Conservation (phyloP, 2,329 filamentous ascomycete species). For the Botrytis hyacinthi region DNA sequence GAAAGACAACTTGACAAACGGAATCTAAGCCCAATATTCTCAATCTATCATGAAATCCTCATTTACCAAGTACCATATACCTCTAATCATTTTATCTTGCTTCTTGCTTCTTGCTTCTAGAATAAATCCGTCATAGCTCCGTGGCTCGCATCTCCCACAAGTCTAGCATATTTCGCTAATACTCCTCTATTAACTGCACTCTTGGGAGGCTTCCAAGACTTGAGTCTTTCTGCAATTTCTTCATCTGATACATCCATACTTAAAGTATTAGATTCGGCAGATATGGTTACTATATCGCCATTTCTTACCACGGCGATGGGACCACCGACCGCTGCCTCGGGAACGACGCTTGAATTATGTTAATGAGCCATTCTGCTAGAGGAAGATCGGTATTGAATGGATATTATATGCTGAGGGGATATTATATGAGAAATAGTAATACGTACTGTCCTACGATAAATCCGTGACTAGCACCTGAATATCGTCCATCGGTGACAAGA, state of each 20-base stretch:
- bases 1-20: neutral
- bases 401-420: neutral
- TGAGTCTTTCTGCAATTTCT: constrained; percentile 64
- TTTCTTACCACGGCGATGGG: constrained; percentile 80
- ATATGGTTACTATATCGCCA: constrained; percentile 82
- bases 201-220: constrained; percentile 67
- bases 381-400: too few relatives aligned
- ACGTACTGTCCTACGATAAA: constrained; percentile 80
- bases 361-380: neutral
- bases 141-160: constrained; percentile 89
- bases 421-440: neutral
- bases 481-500: constrained; percentile 87
- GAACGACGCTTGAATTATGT: constrained; percentile 56
- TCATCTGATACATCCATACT: constrained; percentile 66
- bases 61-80: neutral
- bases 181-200: constrained; percentile 76
- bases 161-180: constrained; percentile 81
- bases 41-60: neutral
- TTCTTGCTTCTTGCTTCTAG: constrained; percentile 31
- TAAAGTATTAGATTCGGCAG: constrained; percentile 71
- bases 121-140: constrained; percentile 85
- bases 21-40: neutral
- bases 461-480: constrained; percentile 70
- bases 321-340: constrained; percentile 84
- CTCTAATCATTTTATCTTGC: neutral